Base-by-base conservation (phyloP, 2,329 filamentous ascomycete species). In the Pestalotiopsis sp. region DNA sequence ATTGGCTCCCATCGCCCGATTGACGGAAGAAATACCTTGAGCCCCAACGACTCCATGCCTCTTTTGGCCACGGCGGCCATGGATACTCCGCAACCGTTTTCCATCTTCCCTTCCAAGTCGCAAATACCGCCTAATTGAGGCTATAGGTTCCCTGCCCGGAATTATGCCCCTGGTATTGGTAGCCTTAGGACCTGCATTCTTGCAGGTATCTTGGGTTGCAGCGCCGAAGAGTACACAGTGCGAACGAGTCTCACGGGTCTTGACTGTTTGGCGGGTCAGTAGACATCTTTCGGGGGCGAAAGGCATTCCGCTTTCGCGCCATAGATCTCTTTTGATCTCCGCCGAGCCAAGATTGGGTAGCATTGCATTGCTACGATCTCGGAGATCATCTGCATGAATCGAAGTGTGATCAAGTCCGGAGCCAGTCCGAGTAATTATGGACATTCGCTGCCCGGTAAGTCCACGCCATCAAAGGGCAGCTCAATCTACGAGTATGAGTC, bases 1-100 rank as follows among this genome's bases (percentile, higher is more conserved):
- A 59, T 59, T 59, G 57, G 57, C 25, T 27, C 23, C 57, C 27
- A 52, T 59, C 57, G 57, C 57, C 57, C 57, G 57, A 59, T 59
- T 59, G 23, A 31, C 57, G 12, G 57, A 59, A 59, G 27, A 59
- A 52, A 52, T 52, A n/a, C 45, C 17, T n/a, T 13, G 45, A 20
- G 45, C 20, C 9, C 45, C 45, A 17, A 52, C 45, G 20, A 52
- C 45, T 52, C 11, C 45, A 52, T 52, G 20, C 45, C 45, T 20
- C 17, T 52, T 52, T n/a, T 52, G 45, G 45, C 17, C 20, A 20
- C 20, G 17, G 23, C 45, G 45, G 45, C 45, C 20, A 52, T 23
- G 14, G 45, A 52, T 20, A 52, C 45, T 52, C 45, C 45, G 45
- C 45, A 52, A 23, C 45, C 45, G 17, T 52, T 52, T 52, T 20